Evolutionary conservation across 2,329 filamentous ascomycete species (phyloP), one percentile per base, ranked within the genome.

Genomic region (Didymella lethalis): DNA sequence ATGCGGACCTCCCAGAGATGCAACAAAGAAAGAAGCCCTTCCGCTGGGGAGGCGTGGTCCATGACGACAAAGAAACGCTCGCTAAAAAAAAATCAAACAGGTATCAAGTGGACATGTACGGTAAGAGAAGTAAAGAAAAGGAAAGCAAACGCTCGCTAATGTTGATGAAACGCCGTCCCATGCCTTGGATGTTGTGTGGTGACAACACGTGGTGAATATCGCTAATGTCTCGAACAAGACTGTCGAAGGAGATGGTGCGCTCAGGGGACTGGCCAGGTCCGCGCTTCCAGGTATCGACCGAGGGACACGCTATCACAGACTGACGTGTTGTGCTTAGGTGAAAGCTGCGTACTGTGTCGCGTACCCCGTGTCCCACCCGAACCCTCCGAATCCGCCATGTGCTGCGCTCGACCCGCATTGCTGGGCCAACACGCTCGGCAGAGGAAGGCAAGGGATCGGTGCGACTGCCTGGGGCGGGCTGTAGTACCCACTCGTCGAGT

Each of bases 341-440:
- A 90, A 93, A 64, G 91, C 89, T 64, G 85, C 86, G 74, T 87
- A 88, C 66, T 85, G 84, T 70, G 85, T 80, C 68, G 91, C 85
- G 77, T 93, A 96, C 78, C 94, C 91, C 74, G 91, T 90, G 76
- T 90, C 92, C 91, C 92, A 97, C 69, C 90, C 91, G 76, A 96
- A 96, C 65, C 88, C 71, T 68, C 86, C 85, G 81, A 90, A 93
- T 60, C 88, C 89, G 61, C 88, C 83, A 67, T 79, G 73, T 61
- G 76, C 69, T 59, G 73, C 75, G 74, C 89, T 89, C 58, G 93
- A 87, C 70, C 92, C 92, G 79, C 94, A 98, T 70, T 87, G 84
- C 76, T 92, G 92, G 69, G 91, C 86, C 62, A 97, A 83, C 86
- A 93, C 91, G 81, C 92, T 97, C 43, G 93, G 93, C 53, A 97